These are phyloP conservation scores for Didymella keratinophila DNA, from an alignment of 2,329 filamentous ascomycete genomes.

Conservation along the genomic window DNA sequence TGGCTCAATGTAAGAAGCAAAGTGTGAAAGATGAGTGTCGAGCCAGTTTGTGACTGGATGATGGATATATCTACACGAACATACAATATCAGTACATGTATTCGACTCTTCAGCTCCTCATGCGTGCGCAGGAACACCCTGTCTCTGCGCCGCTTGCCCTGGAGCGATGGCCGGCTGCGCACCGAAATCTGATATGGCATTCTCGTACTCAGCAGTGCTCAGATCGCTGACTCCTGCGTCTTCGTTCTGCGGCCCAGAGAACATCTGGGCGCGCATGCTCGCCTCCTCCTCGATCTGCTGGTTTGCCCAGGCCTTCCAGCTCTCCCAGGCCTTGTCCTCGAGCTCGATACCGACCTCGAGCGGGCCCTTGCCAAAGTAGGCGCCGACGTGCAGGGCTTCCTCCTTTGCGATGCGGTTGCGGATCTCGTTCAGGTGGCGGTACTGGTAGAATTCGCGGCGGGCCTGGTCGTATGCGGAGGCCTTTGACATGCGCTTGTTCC, in stretches of 20 bases:
- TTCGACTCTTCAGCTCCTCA: conserved; percentile 14
- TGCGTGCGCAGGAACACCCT: conserved; percentile 39
- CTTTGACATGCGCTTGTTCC: conserved; percentile 61
- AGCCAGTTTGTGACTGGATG: not conserved
- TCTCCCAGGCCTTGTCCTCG: conserved; percentile 80
- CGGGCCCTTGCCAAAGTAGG: conserved; percentile 82
- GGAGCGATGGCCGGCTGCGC: not conserved
- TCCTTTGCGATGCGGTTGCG: conserved; percentile 83
- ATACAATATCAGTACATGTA: conserved; percentile 24
- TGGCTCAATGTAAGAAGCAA: too few species aligned
- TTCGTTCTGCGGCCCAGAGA: conserved; percentile 45
- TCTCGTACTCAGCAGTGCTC: conserved; percentile 38
- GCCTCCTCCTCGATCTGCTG: conserved; percentile 60
- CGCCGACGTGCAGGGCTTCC: conserved; percentile 84
- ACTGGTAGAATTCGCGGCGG: conserved; percentile 86
- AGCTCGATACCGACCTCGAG: conserved; percentile 81
- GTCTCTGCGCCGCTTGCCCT: conserved; percentile 40
- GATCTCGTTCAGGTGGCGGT: conserved; percentile 83
- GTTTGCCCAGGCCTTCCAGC: conserved; percentile 83
- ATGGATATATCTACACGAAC: conserved; percentile 19
- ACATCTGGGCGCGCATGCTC: conserved; percentile 55
- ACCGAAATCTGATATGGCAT: conserved; percentile 46
- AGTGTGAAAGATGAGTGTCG: too few species aligned
- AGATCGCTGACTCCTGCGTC: conserved; percentile 30
- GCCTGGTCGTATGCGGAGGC: conserved; percentile 83